These are phyloP conservation scores for Candida maris DNA, from an alignment of 805 yeast species.

Conservation along the genomic window DNA sequence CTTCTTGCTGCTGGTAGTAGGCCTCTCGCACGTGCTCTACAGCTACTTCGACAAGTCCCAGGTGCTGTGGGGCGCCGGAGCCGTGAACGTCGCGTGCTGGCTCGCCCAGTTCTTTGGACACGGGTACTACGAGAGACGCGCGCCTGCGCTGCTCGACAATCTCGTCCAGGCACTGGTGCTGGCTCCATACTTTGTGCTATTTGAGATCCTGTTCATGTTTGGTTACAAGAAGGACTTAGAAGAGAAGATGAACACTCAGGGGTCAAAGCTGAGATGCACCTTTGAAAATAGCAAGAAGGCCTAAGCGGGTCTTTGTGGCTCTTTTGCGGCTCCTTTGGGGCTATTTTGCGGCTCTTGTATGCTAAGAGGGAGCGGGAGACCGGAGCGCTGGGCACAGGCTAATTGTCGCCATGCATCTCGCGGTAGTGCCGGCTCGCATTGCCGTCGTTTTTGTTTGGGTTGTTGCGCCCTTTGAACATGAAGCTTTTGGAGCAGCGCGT, in stretches of 20 bases:
- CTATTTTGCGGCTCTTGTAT: no score
- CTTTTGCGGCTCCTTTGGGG: no score
- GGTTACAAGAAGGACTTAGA: conserved; percentile 58
- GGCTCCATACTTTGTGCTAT: conserved; percentile 87
- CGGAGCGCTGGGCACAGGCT: no score
- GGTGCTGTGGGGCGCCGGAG: conserved; percentile 31
- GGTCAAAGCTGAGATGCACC: no score
- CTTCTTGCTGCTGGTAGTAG: conserved; percentile 28
- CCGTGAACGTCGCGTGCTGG: conserved; percentile 62
- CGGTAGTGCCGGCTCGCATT: conserved; percentile 1
- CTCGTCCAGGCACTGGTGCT: conserved; percentile 79
- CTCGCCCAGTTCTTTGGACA: conserved; percentile 85
- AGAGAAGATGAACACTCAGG: conserved; percentile 48
- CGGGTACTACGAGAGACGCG: conserved; percentile 70
- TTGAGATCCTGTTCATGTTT: conserved; percentile 66
- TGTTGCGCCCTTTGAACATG: conserved; percentile 1
- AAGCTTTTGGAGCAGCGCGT: conserved; percentile 1
- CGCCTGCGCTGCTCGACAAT: conserved; percentile 86
- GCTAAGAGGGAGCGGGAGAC: no score
- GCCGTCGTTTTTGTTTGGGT: conserved; percentile 3
- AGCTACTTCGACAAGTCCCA: conserved; percentile 14
- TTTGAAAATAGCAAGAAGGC: no score
- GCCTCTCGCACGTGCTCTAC: conserved; percentile 15
- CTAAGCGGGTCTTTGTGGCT: no score
- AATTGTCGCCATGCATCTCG: background rate